Evolutionary conservation across 257 asterid species (phyloP), one percentile per base, ranked within the genome.

Genomic region (Solanum commersonii): DNA sequence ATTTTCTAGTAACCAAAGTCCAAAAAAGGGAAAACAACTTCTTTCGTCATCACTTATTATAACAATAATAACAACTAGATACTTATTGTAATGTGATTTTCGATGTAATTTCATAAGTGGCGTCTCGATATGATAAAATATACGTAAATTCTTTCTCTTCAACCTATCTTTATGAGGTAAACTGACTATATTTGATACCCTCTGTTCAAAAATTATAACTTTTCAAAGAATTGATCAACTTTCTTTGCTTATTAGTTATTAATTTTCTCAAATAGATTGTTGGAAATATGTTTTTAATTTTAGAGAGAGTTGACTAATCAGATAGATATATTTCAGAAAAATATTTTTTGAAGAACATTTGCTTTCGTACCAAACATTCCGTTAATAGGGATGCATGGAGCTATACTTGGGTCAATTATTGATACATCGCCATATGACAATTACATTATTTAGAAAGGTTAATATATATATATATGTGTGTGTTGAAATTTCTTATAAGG

Each of bases 81-180:
- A 63, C 60, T 49, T 49, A 2, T 15, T 9, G 3, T 49, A 49
- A 49, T 49, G 8, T 49, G 8, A 49, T 15, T 49, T 2, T 11
- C 16, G 25, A 10, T 65, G 23, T 65, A n/a, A n/a, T 65, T 20
- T n/a, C 2, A 65, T 65, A n/a, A n/a, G 4, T 65, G 3, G 2
- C 0, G 0, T 67, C 60, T 12, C 16, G 0, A 65, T 0, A 25
- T 3, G 11, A 0, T 67, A 67, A 0, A 11, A 67, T 67, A 11
- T n/a, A n/a, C 0, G 7, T 5, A 63, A 23, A 23, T 23, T 0
- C 3, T 60, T 23, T 4, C 14, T 9, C 14, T 23, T 9, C 6
- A 0, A 23, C 70, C 29, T 63, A 23, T 25, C 14, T 23, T 63
- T 63, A 10, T 63, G 1, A 23, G 70, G 23, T 63, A 23, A 10